Percentiles rank a stretch among this genome's conserved stretches.
These are phyloP conservation scores for Myochromella boudieri DNA, from an alignment of 768 basidiomycete species.

Conservation along the genomic window DNA sequence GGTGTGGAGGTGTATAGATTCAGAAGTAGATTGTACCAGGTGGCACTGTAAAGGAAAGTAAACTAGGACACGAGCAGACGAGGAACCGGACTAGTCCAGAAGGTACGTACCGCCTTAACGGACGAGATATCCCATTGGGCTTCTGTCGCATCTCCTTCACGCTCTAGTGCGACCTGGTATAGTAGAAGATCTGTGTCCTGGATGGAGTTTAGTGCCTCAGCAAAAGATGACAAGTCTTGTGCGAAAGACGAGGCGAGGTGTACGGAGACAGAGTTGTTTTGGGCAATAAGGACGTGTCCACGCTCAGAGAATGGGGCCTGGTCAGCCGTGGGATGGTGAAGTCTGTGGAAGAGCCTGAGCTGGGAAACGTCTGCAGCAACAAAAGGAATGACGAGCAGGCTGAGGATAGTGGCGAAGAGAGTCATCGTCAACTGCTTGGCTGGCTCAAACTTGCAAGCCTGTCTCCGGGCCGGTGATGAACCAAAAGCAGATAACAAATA, in stretches of 20 bases:
- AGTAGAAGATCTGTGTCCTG: slow-evolving; percentile 41
- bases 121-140: slow-evolving; percentile 57
- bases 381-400: slow-evolving; percentile 11
- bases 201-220: slow-evolving; percentile 33
- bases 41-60: slow-evolving; percentile 56
- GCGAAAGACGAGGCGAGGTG: slow-evolving; percentile 39
- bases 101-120: slow-evolving; percentile 54
- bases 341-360: slow-evolving; percentile 45
- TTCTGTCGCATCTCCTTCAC: slow-evolving; percentile 37
- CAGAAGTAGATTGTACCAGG: slow-evolving; percentile 50
- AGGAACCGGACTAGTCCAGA: slow-evolving; percentile 15
- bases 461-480: no score
- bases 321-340: slow-evolving; percentile 46
- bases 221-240: slow-evolving; percentile 47
- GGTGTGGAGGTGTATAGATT: slow-evolving; percentile 59
- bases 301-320: slow-evolving; percentile 42
- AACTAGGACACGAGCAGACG: slow-evolving; percentile 4
- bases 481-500: no score
- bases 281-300: slow-evolving; percentile 37
- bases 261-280: slow-evolving; percentile 34
- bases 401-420: slow-evolving; percentile 6
- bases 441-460: no score
- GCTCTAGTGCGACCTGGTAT: slow-evolving; percentile 74
- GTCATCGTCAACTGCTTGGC: slow-evolving; percentile 9
- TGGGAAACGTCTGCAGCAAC: slow-evolving; percentile 16